Base-by-base conservation (phyloP, 2,329 filamentous ascomycete genomes). In the Penicillium sp. region DNA sequence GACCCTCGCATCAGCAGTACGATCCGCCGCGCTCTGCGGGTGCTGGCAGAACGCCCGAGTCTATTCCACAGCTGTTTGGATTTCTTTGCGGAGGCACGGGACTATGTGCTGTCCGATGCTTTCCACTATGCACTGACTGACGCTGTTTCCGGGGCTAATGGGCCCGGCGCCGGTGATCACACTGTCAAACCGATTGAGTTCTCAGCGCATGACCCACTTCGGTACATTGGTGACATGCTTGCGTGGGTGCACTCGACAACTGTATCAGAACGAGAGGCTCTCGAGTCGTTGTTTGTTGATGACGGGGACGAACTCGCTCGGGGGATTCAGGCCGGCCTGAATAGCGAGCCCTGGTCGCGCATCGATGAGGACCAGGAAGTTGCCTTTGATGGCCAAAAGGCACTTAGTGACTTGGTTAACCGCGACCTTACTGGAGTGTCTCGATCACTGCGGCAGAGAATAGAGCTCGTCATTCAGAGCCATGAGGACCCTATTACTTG, bases 181-280 rank as follows among this genome's bases (percentile, higher is more conserved):
- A 83, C 83, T 2, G 80, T 89, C 37, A 97, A 97, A 71, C 93
- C 94, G 0, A 99, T 99, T 62, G 93, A 99, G 71, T 85, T 97
- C 67, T 89, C 88, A 12, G 93, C 94, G 0, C 93, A 97, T 71
- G 94, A 99, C 69, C 88, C 91, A 1, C 78, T 97, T 27, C 86
- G 94, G 21, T 97, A 97, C 73, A 87, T 95, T 3, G 92, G 94
- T 53, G 94, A 99, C 71, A 99, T 99, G 93, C 83, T 99, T 15
- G 94, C 94, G 6, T 99, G 94, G 94, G 87, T 89, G 6, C 94
- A 99, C 73, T 96, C 94, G 0, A 90, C 93, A 3, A 89, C 93
- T 0, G 94, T 99, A 1, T 95, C 93, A 33, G 94, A 99, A 74
- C 85, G 90, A 52, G 94, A 99, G 75, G 92, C 93, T 0, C 81